Evolutionary conservation across 2,329 filamentous ascomycete genomes (phyloP).

Genomic region (Fusarium napiforme): DNA sequence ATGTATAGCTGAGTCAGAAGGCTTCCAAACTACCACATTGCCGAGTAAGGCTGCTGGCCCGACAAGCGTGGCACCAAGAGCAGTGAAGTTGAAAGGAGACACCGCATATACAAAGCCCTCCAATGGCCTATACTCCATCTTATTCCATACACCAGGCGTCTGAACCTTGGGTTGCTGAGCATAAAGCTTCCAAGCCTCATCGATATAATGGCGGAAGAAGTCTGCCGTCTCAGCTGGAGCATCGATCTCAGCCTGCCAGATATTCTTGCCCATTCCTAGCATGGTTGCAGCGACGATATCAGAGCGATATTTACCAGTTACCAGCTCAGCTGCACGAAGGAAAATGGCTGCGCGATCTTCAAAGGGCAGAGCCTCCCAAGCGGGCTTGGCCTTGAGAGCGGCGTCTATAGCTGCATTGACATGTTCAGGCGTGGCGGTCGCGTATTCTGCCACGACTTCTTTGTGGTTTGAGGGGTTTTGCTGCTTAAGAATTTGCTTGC

Average conservation of each 20-base stretch:
- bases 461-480: slow-evolving; percentile 29
- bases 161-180: slow-evolving; percentile 23
- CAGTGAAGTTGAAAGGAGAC: slow-evolving; percentile 57
- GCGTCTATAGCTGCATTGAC: slow-evolving; percentile 36
- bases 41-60: slow-evolving; percentile 51
- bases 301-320: slow-evolving; percentile 34
- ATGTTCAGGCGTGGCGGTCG: slow-evolving; percentile 28
- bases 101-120: slow-evolving; percentile 57
- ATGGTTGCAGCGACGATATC: slow-evolving; percentile 35
- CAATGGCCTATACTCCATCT: slow-evolving; percentile 51
- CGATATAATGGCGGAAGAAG: slow-evolving; percentile 48
- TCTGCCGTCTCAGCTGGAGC: slow-evolving; percentile 44
- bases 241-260: slow-evolving; percentile 37
- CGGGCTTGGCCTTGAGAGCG: slow-evolving; percentile 26
- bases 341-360: slow-evolving; percentile 35
- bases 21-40: slow-evolving; percentile 57
- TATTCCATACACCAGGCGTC: slow-evolving; percentile 25
- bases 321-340: slow-evolving; percentile 30
- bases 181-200: slow-evolving; percentile 33
- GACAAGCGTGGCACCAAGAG: slow-evolving; percentile 52
- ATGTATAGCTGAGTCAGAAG: slow-evolving; percentile 49
- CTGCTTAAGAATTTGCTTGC: slow-evolving; percentile 21
- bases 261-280: slow-evolving; percentile 38
- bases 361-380: slow-evolving; percentile 31
- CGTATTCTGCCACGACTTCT: slow-evolving; percentile 32